These are phyloP conservation scores for Ajuga chamaepitys DNA, from an alignment of 257 asterid species.

Conservation along the genomic window DNA sequence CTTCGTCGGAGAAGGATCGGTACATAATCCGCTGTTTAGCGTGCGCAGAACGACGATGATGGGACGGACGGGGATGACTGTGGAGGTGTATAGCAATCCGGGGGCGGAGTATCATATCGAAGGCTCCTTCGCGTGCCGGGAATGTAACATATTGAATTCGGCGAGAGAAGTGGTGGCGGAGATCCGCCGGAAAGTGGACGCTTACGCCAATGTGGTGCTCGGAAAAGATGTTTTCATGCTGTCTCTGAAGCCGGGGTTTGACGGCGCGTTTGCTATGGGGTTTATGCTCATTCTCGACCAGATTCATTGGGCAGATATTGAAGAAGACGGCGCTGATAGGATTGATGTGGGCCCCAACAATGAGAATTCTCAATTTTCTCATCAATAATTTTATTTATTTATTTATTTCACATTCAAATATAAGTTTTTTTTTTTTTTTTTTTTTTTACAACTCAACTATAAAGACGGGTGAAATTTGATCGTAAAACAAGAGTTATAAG, in stretches of 20 bases:
- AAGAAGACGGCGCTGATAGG: neutral
- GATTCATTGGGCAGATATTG: conserved; percentile 27
- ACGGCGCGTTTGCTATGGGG: conserved; percentile 74
- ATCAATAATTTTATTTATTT: no score
- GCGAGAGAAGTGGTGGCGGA: conserved; percentile 45
- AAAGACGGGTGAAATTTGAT: no score
- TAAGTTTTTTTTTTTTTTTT: no score
- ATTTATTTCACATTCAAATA: no score
- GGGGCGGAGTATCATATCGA: conserved; percentile 56
- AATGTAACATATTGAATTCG: conserved; percentile 35
- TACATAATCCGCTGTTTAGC: conserved; percentile 39
- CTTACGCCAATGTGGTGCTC: conserved; percentile 43
- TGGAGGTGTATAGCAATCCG: conserved; percentile 26
- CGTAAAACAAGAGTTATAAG: no score
- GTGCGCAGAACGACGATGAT: conserved; percentile 41
- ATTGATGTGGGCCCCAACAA: conserved; percentile 20
- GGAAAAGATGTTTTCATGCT: conserved; percentile 62
- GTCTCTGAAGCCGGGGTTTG: conserved; percentile 44
- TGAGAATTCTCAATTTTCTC: no score
- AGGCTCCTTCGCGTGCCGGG: conserved; percentile 53
- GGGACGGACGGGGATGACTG: conserved; percentile 33
- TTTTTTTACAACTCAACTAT: no score
- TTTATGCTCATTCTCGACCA: conserved; percentile 60
- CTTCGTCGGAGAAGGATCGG: conserved; percentile 48
- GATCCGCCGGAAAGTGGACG: conserved; percentile 67